A percentile compares a stretch with the other conserved stretches of the same genome.
These are phyloP conservation scores for Ceratocystis harringtonii DNA, from an alignment of 2,329 filamentous ascomycete species.

Conservation along the genomic window DNA sequence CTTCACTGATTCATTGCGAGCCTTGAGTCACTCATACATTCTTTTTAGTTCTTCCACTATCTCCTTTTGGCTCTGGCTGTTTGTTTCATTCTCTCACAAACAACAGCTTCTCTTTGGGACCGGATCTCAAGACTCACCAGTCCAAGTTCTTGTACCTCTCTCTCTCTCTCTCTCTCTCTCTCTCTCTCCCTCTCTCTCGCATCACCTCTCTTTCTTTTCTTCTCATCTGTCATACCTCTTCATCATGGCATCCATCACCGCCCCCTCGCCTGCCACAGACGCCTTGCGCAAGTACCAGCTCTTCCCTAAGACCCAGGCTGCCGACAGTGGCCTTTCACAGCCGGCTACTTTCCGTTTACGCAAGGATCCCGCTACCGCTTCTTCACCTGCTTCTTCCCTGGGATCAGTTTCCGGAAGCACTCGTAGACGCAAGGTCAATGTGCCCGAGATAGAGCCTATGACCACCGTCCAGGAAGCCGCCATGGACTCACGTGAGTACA, in stretches of 20 bases:
- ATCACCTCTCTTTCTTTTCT: not conserved
- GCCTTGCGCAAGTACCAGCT: slow-evolving; percentile 41
- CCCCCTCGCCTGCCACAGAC: not conserved
- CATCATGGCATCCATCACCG: slow-evolving; percentile 5
- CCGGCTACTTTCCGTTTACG: slow-evolving; percentile 33
- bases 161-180: not conserved
- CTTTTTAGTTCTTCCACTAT: slow-evolving; percentile 5
- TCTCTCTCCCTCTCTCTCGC: not conserved
- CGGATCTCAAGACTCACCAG: not conserved
- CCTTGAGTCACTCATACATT: slow-evolving; percentile 1
- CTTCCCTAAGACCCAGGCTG: slow-evolving; percentile 35
- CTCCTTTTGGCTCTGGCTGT: not conserved
- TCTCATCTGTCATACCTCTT: too few relatives aligned
- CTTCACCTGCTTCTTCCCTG: slow-evolving; percentile 31
- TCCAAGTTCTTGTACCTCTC: not conserved
- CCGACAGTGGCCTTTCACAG: slow-evolving; percentile 22
- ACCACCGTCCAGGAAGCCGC: slow-evolving; percentile 51
- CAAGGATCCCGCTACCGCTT: slow-evolving; percentile 34
- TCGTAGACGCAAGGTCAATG: slow-evolving; percentile 47
- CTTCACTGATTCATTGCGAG: not conserved
- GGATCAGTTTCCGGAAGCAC: slow-evolving; percentile 30
- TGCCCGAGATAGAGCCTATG: slow-evolving; percentile 51
- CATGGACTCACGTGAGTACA: slow-evolving; percentile 53
- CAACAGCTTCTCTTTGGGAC: not conserved
- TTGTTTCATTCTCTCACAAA: slow-evolving; percentile 6